Evolutionary conservation across 2,329 filamentous ascomycete species (phyloP), one percentile per base, ranked within the genome.

Genomic region (Xylogone sp.): DNA sequence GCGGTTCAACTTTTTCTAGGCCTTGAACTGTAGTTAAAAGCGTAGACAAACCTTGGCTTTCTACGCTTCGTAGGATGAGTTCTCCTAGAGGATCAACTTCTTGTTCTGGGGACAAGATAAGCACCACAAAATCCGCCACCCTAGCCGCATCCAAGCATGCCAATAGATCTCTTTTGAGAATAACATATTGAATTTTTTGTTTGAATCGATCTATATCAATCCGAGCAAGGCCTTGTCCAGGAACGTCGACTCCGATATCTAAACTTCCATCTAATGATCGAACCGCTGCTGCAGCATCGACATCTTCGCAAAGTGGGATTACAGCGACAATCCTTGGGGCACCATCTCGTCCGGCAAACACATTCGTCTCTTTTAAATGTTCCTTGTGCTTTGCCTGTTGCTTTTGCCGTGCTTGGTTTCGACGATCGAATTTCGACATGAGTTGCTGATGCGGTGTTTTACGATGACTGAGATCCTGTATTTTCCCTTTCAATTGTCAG

Each of bases 361-460:
- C 76, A 34, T 84, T 89, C 0, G 82, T 84, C 48, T 90, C 87
- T 60, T 88, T 87, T 45, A 87, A 78, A 65, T 94, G 88, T 62
- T 94, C 90, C 65, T 85, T 85, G 65, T 91, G 84, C 71, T 97
- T 97, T 60, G 84, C 78, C 56, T 88, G 75, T 63, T 93, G 88
- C 69, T 87, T 85, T 76, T 99, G 94, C 71, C 93, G 93, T 61
- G 90, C 89, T 75, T 96, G 90, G 71, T 99, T 97, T 62, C 90
- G 86, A 54, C 94, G 87, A 71, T 96, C 91, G 69, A 99, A 82
- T 73, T 97, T 99, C 53, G 91, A 96, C 89, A 97, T 93, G 73
- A 97, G 83, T 74, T 96, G 90, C 69, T 99, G 94, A 69, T 96
- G 90, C 50, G 90, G 90, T 16, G 93, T 96, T 71, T 90, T 95